These are phyloP conservation scores for Verticillium zaregamsianum DNA, from an alignment of 2,329 filamentous ascomycete genomes.

Conservation along the genomic window DNA sequence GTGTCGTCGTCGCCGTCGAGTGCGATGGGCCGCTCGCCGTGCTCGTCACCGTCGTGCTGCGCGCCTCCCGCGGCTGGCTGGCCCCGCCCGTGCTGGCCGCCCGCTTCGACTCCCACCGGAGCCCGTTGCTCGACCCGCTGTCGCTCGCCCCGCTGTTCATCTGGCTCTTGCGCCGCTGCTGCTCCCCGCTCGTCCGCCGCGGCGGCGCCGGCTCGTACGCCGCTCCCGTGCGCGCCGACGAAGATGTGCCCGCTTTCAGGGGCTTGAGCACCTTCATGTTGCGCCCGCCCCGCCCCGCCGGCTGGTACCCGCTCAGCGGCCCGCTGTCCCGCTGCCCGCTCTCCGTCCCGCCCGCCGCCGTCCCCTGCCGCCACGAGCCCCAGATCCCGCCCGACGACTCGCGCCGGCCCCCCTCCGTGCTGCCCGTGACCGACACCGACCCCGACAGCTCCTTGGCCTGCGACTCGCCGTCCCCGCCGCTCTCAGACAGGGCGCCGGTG, in stretches of 20 bases:
- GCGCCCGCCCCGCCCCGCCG: slow-evolving; percentile 55
- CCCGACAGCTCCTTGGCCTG: slow-evolving; percentile 15
- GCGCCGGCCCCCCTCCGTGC: slow-evolving; percentile 25
- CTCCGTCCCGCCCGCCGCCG: slow-evolving; percentile 44
- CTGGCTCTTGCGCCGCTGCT: slow-evolving; percentile 53
- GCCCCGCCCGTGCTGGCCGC: slow-evolving; percentile 30
- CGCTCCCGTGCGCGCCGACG: slow-evolving; percentile 43
- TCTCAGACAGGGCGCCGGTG: slow-evolving; percentile 29
- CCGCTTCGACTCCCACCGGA: slow-evolving; percentile 53
- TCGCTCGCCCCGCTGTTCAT: slow-evolving; percentile 23
- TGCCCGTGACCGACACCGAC: slow-evolving; percentile 3
- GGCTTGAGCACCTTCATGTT: slow-evolving; percentile 91
- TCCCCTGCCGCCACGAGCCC: slow-evolving; percentile 65
- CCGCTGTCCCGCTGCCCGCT: slow-evolving; percentile 47
- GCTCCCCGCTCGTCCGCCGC: slow-evolving; percentile 41
- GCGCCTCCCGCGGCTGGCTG: slow-evolving; percentile 8
- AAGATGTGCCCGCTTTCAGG: slow-evolving; percentile 50
- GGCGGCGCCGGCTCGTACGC: slow-evolving; percentile 47
- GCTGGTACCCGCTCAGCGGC: slow-evolving; percentile 65
- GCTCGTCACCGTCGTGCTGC: slow-evolving; percentile 6
- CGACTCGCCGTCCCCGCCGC: slow-evolving; percentile 39
- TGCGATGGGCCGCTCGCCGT: slow-evolving; percentile 27
- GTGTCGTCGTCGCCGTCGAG: slow-evolving; percentile 21
- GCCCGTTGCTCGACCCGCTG: slow-evolving; percentile 16
- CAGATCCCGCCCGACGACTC: slow-evolving; percentile 57